Base-by-base conservation (phyloP, 2,329 filamentous ascomycete species). In the Gaeumannomyces tritici region DNA sequence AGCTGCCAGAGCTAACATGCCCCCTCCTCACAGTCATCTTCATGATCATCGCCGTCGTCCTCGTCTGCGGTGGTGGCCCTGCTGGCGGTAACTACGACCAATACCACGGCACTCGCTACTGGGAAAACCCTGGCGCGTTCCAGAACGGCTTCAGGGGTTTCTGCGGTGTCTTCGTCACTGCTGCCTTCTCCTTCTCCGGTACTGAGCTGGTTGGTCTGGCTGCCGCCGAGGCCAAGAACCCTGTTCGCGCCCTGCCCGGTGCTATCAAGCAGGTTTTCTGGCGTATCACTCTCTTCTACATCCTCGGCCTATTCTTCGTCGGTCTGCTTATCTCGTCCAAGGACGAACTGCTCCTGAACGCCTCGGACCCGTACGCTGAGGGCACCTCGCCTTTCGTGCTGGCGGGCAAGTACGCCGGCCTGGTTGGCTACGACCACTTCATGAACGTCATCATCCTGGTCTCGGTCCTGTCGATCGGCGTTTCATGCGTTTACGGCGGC, bases 231-330 rank as follows among this genome's bases (percentile, higher is more conserved):
- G 83, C 86, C 0, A 74, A 72, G 4, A 89, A 89, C 69, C 88
- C 88, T 0, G 81, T 84, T 65, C 86, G 89, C 71, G 84, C 87
- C 0, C 80, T 96, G 0, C 91, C 91, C 0, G 87, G 85, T 27
- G 90, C 91, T 2, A 85, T 92, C 69, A 93, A 92, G 77, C 90
- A 93, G 73, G 89, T 81, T 35, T 81, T 80, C 67, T 80, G 78
- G 79, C 77, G 79, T 70, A 79, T 81, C 66, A 78, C 77, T n/a
- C 70, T 80, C 55, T 81, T 81, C 68, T 82, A 81, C 66, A 70
- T 81, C 54, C 66, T 82, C 0, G 78, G 78, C 55, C 75, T 81
- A n/a, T 77, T 77, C 63, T 77, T 80, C 55, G 74, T 81, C 60
- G 79, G 79, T 11, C 71, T 82, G 18, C 72, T 80, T 4, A 72